phyloP scores from a whole-genome alignment of 176 grass and related monocot species.

The Puccinellia tenuiflora region DNA sequence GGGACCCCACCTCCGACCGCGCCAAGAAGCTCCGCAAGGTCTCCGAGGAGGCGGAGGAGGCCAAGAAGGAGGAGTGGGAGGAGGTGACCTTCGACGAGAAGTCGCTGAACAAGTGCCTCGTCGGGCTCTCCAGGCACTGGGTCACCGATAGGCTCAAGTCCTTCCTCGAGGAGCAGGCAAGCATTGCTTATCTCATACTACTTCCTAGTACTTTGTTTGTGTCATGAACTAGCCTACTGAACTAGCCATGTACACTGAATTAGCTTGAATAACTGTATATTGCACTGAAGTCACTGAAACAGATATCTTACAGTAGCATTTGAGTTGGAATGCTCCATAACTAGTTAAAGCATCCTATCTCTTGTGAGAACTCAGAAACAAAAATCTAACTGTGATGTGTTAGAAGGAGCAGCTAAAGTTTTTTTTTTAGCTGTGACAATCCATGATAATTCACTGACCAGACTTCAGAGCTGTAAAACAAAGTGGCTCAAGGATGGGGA shows the following conservation, averaged over 20 bases:
- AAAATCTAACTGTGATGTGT: background rate
- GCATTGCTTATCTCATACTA: background rate
- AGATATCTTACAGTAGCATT: background rate
- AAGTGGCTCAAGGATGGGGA: background rate
- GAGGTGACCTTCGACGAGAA: constrained; percentile 40
- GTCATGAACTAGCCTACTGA: background rate
- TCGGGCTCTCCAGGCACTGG: constrained; percentile 74
- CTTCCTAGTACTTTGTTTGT: background rate
- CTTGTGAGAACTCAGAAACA: background rate
- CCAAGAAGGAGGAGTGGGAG: constrained; percentile 25
- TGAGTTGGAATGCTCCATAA: background rate
- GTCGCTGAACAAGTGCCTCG: constrained; percentile 71
- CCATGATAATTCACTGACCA: background rate
- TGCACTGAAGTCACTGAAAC: background rate
- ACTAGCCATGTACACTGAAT: background rate
- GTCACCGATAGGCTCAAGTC: constrained; percentile 44
- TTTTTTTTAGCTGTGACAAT: background rate
- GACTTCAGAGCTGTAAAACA: background rate
- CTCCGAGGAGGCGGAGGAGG: background rate
- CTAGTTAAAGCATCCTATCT: background rate
- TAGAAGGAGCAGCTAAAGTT: background rate
- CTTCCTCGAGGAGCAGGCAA: constrained; percentile 74
- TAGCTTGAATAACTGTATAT: background rate
- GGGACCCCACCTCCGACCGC: constrained; percentile 78
- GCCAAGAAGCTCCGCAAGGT: constrained; percentile 51